phyloP scores from a whole-genome alignment of 2,329 filamentous ascomycete genomes.

The Helotiales sp. region DNA sequence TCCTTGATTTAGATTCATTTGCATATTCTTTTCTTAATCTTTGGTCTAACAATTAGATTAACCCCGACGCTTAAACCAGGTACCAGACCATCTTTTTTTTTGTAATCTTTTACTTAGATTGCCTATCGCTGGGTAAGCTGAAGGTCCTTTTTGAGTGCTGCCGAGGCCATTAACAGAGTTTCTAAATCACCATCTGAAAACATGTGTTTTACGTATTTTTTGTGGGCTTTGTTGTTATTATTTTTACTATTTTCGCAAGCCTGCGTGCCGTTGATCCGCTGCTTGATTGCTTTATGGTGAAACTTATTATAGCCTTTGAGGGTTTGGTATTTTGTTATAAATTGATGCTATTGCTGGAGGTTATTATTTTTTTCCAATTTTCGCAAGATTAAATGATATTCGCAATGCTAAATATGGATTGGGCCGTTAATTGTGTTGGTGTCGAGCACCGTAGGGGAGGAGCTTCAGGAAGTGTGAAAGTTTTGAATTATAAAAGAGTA shows the following conservation, averaged over 20 bases:
- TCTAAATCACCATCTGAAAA: not conserved
- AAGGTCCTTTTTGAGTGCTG: not conserved
- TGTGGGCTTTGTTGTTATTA: not conserved
- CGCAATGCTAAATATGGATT: not conserved
- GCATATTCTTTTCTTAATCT: conserved; percentile 24
- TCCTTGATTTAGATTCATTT: conserved; percentile 11
- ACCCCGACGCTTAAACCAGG: not conserved
- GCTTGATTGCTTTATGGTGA: not conserved
- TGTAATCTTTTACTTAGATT: not conserved
- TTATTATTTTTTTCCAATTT: not conserved
- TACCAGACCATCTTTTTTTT: not conserved
- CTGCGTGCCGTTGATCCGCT: not conserved
- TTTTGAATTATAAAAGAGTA: too few species aligned
- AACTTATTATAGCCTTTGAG: not conserved
- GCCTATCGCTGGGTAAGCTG: not conserved
- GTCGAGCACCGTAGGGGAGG: too few species aligned
- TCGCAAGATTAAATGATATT: not conserved
- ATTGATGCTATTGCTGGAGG: not conserved
- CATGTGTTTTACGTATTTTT: not conserved
- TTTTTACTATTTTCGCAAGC: not conserved
- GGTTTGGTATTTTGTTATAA: not conserved
- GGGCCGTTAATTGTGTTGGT: not conserved
- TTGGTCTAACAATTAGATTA: not conserved
- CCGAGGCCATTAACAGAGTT: not conserved
- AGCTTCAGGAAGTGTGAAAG: too few species aligned